Conservation (phyloP, 352 stramenopile species). For the Globisporangium viniferum region DNA sequence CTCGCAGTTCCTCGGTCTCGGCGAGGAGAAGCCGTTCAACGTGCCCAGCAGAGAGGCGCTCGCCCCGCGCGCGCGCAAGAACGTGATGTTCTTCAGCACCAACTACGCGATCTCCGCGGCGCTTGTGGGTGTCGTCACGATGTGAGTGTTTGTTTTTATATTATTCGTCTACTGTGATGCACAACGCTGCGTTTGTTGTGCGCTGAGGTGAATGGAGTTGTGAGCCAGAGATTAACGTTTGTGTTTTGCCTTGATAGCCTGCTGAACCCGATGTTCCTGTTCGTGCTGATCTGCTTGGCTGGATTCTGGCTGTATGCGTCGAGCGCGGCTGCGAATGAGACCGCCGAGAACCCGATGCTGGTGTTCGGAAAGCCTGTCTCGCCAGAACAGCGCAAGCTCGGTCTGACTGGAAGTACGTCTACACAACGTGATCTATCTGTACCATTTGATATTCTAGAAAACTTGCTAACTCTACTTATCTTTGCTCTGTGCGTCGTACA, state of each 20-base stretch:
- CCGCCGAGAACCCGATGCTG: conserved; percentile 67
- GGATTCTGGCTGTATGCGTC: conserved; percentile 83
- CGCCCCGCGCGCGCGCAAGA: conserved; percentile 66
- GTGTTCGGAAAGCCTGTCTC: conserved; percentile 67
- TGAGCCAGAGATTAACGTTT: conserved; percentile 1
- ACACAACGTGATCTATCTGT: not conserved
- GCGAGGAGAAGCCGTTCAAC: conserved; percentile 86
- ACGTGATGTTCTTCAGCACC: conserved; percentile 79
- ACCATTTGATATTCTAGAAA: not conserved
- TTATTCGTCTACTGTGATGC: not conserved
- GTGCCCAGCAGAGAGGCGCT: conserved; percentile 63
- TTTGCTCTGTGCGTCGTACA: conserved; percentile 19
- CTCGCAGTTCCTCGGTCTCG: conserved; percentile 77
- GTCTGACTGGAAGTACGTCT: conserved; percentile 64
- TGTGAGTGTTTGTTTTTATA: conserved; percentile 33
- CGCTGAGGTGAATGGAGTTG: conserved; percentile 6
- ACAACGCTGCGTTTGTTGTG: not conserved
- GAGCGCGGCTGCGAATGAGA: conserved; percentile 63
- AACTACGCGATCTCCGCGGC: conserved; percentile 82
- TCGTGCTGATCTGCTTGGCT: conserved; percentile 79
- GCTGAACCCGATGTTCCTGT: conserved; percentile 85
- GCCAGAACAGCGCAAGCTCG: conserved; percentile 78
- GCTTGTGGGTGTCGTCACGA: conserved; percentile 78
- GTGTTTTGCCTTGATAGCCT: conserved; percentile 32
- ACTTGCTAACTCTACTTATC: conserved; percentile 3